Base-by-base conservation (phyloP, 2,329 filamentous ascomycete species). In the Bipolaris bicolor region DNA sequence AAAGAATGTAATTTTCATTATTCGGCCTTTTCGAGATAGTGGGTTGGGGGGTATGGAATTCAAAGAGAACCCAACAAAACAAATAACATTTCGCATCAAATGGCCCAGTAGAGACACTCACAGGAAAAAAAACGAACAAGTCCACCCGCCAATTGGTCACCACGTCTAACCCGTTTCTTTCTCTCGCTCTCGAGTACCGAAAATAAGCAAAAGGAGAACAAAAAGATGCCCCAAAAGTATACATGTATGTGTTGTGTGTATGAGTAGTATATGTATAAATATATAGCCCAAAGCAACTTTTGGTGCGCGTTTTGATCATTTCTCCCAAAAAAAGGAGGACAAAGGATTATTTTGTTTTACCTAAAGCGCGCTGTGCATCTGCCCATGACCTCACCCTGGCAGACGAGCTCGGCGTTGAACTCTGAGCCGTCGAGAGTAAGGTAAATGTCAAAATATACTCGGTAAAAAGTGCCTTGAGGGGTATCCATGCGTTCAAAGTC, bases 401-500 rank as follows among this genome's bases (percentile, higher is more conserved):
- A 99, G n/a, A 98, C 94, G 37, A 99, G 83, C 81, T 98, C 95
- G 51, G 95, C 95, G 69, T 95, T 98, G 82, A 99, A 98, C 77
- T 99, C 95, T 50, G 91, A 96, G 20, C 95, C 95, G 72, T 99
- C 95, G 15, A 99, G 88, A 0, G 95, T 98, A 64, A 99, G 79
- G 78, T 78, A 90, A 72, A 94, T 84, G 70, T 94, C 90, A 64
- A 81, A 81, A 77, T 90, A 90, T 49, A 92, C 88, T 49, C 84
- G 79, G 68, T 84, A 79, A 29, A 90, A 68, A 80, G 86, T 67
- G 75, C 95, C 95, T 77, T 99, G 94, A 5, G 95, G 93, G 1
- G 95, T 98, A 76, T 98, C 95, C 95, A 98, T 98, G 74, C 95
- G 88, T 80, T 99, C 95, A 72, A 99, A 99, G 77, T 99, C 95